Evolutionary conservation across 148 eudicot species (phyloP).

Genomic region (Persicaria maculosa): DNA sequence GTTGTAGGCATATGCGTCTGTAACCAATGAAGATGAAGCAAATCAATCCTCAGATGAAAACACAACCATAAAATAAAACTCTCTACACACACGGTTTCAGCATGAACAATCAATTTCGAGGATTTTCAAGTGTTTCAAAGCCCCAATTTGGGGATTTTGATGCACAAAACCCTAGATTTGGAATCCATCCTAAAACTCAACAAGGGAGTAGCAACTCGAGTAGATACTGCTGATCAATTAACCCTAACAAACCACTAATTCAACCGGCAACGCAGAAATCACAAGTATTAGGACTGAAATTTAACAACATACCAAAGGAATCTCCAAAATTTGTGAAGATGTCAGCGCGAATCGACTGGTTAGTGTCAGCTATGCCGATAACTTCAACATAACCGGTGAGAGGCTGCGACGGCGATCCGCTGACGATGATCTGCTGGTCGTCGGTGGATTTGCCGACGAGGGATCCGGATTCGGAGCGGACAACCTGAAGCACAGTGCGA

Average conservation of each 20-base stretch:
- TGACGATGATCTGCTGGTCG: slow-evolving; percentile 63
- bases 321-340: slow-evolving; percentile 70
- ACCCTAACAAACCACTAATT: not conserved
- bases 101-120: not conserved
- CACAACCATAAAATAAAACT: not conserved
- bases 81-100: not conserved
- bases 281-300: not conserved
- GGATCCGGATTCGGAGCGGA: slow-evolving; percentile 46
- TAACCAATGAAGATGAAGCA: slow-evolving; percentile 11
- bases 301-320: slow-evolving; percentile 39
- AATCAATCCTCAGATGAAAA: not conserved
- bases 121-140: not conserved
- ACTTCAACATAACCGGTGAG: slow-evolving; percentile 72
- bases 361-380: slow-evolving; percentile 79
- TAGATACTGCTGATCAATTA: not conserved
- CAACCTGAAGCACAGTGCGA: slow-evolving; percentile 69
- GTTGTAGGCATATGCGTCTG: slow-evolving; percentile 62
- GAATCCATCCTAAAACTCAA: not conserved
- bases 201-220: not conserved
- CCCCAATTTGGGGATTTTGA: not conserved
- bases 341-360: slow-evolving; percentile 56
- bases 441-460: slow-evolving; percentile 72
- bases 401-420: slow-evolving; percentile 50
- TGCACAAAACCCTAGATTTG: not conserved
- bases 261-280: slow-evolving; percentile 4